Conservation (phyloP, 805 yeast genomes). For the Dipodascus albidus region DNA sequence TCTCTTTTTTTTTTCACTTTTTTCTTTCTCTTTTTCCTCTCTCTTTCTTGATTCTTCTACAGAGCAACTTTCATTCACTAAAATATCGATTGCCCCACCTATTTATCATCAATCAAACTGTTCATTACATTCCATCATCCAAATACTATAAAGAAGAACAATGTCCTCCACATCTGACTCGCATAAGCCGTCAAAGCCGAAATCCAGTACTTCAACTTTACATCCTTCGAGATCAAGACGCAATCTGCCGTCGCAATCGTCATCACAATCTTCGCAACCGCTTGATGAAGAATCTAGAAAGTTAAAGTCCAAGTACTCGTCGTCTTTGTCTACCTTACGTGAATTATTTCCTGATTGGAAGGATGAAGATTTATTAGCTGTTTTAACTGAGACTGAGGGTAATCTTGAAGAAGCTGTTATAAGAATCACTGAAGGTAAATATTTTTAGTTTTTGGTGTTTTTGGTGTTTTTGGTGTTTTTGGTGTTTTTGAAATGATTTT, state of each 20-base stretch:
- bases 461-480: too few relatives aligned
- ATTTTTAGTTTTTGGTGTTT: too few relatives aligned
- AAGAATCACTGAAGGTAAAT: slow-evolving; percentile 63
- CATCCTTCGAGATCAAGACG: slow-evolving; percentile 2
- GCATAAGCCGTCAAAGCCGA: slow-evolving; percentile 2
- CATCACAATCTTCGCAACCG: slow-evolving; percentile 3
- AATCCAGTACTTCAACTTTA: not conserved
- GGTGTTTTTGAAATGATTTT: too few relatives aligned
- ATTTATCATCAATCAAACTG: not conserved
- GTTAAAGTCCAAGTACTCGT: slow-evolving; percentile 22
- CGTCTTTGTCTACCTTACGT: slow-evolving; percentile 41
- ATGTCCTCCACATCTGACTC: slow-evolving; percentile 2
- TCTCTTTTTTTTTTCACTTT: too few relatives aligned
- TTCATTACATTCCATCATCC: not conserved
- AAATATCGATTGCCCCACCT: not conserved
- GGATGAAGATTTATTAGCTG: slow-evolving; percentile 64
- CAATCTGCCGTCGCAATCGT: not conserved
- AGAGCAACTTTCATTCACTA: not conserved
- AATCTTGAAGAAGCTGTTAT: slow-evolving; percentile 74
- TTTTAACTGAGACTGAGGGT: slow-evolving; percentile 59
- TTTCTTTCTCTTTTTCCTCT: not conserved
- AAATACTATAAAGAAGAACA: not conserved
- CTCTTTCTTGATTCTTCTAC: not conserved
- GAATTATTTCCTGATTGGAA: slow-evolving; percentile 97
- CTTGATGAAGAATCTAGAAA: slow-evolving; percentile 22